These are phyloP conservation scores for Spatholobus suberectus DNA, from an alignment of 306 rosid species.

Conservation along the genomic window DNA sequence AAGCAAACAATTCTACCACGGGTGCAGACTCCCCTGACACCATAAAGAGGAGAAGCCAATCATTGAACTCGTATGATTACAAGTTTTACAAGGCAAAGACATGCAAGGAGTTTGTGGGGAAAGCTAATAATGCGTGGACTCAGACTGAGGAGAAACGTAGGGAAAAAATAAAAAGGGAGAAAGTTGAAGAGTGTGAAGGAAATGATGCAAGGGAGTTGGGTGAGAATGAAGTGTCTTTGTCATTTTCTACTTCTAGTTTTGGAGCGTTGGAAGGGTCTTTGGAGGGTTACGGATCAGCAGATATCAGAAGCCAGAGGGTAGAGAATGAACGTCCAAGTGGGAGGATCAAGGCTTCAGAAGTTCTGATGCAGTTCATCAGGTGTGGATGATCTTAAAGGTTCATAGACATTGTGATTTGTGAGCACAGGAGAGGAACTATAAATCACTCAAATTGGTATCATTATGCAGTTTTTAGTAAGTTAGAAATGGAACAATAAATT, in stretches of 20 bases:
- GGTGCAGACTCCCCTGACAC: slow-evolving; percentile 42
- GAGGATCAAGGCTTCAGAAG: slow-evolving; percentile 61
- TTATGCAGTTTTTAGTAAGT: slow-evolving; percentile 13
- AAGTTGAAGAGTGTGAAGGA: slow-evolving; percentile 38
- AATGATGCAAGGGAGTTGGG: slow-evolving; percentile 23
- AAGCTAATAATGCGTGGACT: slow-evolving; percentile 52
- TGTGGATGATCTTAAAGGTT: slow-evolving; percentile 45
- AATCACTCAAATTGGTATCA: background rate
- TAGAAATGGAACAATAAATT: slow-evolving; percentile 4
- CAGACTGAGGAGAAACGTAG: slow-evolving; percentile 58
- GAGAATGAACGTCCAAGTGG: slow-evolving; percentile 58
- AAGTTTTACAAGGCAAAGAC: slow-evolving; percentile 50
- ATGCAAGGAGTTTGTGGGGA: slow-evolving; percentile 40
- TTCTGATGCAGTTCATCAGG: slow-evolving; percentile 64
- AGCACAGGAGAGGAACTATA: background rate
- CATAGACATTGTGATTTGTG: background rate
- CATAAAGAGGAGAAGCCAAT: slow-evolving; percentile 41
- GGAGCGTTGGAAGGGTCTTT: slow-evolving; percentile 30
- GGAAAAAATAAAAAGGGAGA: slow-evolving; percentile 38
- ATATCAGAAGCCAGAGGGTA: slow-evolving; percentile 44
- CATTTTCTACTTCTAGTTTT: slow-evolving; percentile 38
- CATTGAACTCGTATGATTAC: slow-evolving; percentile 42
- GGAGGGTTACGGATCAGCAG: slow-evolving; percentile 40
- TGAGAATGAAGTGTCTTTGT: slow-evolving; percentile 30
- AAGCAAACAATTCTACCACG: slow-evolving; percentile 52